Evolutionary conservation across 768 basidiomycete genomes (phyloP).

Genomic region (Strobilomyces echinocephalus): DNA sequence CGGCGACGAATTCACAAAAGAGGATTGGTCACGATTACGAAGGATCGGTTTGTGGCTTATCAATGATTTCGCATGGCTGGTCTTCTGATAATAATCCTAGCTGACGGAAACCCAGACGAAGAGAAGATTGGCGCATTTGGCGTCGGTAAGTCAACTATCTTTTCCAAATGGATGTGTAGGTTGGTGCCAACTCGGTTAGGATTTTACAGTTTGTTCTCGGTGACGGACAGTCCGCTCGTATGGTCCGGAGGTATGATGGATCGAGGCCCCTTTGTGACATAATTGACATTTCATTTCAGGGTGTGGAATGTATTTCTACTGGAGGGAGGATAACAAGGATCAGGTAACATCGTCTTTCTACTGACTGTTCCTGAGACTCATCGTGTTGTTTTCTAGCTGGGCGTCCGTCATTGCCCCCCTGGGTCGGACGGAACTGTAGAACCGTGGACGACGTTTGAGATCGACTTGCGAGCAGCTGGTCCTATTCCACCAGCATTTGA

Average conservation of each 20-base stretch:
- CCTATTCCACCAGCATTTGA: constrained; percentile 77
- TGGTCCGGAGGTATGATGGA: no score
- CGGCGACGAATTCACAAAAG: constrained; percentile 32
- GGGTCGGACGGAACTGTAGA: constrained; percentile 1
- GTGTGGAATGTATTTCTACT: neutral
- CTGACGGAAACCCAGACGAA: no score
- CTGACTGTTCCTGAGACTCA: neutral
- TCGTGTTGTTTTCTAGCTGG: constrained; percentile 45
- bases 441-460: constrained; percentile 81
- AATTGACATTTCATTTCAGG: no score
- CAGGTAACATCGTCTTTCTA: constrained; percentile 5
- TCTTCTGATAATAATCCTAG: no score
- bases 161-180: no score
- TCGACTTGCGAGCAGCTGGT: constrained; percentile 72
- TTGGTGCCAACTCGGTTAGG: no score
- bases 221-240: no score
- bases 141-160: no score
- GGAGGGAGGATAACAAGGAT: neutral
- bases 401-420: constrained; percentile 37
- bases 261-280: no score
- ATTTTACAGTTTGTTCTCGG: no score
- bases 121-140: no score
- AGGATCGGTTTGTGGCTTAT: neutral
- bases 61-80: no score
- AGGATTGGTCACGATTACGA: constrained; percentile 1